Percentiles rank a stretch among this genome's conserved stretches.
These are phyloP conservation scores for Rhypophila decipiens DNA, from an alignment of 495 filamentous ascomycete genomes.

Conservation along the genomic window DNA sequence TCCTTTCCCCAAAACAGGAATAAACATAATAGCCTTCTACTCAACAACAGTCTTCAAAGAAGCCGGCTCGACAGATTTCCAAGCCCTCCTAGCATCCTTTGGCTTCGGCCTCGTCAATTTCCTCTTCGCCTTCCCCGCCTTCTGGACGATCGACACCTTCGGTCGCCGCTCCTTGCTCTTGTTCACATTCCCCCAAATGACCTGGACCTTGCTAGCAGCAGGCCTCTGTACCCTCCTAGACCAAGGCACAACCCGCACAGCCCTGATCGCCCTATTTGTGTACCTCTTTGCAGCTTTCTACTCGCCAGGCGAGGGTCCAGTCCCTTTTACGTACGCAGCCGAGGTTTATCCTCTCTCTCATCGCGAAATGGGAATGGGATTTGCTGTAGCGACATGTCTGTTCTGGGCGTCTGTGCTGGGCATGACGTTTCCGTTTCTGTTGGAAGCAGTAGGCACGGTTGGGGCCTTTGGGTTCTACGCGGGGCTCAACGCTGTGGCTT, in stretches of 20 bases:
- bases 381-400: conserved; percentile 62
- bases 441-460: conserved; percentile 43
- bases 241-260: conserved; percentile 46
- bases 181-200: conserved; percentile 84
- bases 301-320: conserved; percentile 73
- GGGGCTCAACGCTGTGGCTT: conserved; percentile 55
- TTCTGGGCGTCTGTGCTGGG: conserved; percentile 61
- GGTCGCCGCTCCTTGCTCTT: conserved; percentile 70
- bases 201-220: conserved; percentile 66
- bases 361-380: conserved; percentile 69
- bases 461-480: conserved; percentile 59
- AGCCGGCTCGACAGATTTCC: conserved; percentile 49
- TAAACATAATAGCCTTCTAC: conserved; percentile 86
- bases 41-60: conserved; percentile 64
- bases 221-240: conserved; percentile 63
- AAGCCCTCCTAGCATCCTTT: conserved; percentile 65
- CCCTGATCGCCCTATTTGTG: conserved; percentile 61
- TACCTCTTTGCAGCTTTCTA: conserved; percentile 70
- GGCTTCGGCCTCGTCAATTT: conserved; percentile 81
- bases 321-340: conserved; percentile 75
- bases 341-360: conserved; percentile 73
- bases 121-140: conserved; percentile 74
- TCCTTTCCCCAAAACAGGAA: conserved; percentile 26
- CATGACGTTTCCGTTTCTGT: conserved; percentile 59
- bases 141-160: conserved; percentile 81